phyloP scores from a whole-genome alignment of 2,329 filamentous ascomycete species.

The Lasiodiplodia citricola region DNA sequence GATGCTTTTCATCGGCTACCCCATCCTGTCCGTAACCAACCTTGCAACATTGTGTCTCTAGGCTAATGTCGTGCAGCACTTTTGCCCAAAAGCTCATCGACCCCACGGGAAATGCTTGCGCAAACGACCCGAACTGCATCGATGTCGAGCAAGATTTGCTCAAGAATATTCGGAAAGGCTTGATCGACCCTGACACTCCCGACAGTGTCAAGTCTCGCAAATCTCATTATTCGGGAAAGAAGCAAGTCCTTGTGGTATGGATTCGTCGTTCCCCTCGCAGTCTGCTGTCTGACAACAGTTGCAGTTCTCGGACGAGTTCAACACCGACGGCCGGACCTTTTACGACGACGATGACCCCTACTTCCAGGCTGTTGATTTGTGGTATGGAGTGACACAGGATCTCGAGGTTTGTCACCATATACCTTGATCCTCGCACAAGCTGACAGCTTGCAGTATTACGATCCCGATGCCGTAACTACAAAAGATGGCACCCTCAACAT shows the following conservation, averaged over 20 bases:
- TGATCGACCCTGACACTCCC: conserved; percentile 74
- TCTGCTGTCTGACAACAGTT: conserved; percentile 20
- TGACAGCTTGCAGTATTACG: conserved; percentile 64
- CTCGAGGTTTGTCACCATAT: conserved; percentile 56
- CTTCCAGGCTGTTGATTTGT: conserved; percentile 70
- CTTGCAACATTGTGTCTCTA: not conserved
- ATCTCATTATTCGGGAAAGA: conserved; percentile 61
- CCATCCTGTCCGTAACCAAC: conserved; percentile 63
- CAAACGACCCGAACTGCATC: conserved; percentile 56
- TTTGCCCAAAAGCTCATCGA: conserved; percentile 58
- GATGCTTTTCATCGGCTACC: conserved; percentile 71
- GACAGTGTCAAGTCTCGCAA: conserved; percentile 61
- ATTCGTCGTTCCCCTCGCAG: no score
- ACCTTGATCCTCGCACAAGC: not conserved
- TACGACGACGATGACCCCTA: conserved; percentile 74
- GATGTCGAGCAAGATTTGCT: conserved; percentile 53
- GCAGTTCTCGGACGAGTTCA: conserved; percentile 75
- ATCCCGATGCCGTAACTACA: conserved; percentile 70
- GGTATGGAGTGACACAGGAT: conserved; percentile 75
- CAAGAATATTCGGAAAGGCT: conserved; percentile 63
- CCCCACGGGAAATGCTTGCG: conserved; percentile 44
- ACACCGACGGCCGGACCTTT: conserved; percentile 69
- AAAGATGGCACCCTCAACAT: conserved; percentile 67
- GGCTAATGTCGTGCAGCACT: conserved; percentile 53
- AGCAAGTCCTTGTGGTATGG: conserved; percentile 65